phyloP scores from a whole-genome alignment of 2,329 filamentous ascomycete species.

The Peltaster fructicola region DNA sequence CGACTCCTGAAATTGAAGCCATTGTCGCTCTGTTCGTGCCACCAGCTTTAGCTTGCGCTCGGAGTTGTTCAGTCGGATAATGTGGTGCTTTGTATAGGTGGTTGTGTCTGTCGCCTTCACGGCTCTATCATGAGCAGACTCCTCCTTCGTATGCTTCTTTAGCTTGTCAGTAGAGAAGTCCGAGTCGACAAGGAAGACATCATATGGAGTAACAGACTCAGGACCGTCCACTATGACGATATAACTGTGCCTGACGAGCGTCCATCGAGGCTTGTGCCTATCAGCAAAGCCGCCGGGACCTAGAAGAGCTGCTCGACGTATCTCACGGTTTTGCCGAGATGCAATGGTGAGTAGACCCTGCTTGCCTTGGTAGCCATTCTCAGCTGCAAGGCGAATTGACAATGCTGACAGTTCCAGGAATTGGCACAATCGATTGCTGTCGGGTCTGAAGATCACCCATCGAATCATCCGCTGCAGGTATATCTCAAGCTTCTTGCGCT shows the following conservation, averaged over 20 bases:
- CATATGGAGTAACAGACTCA: constrained; percentile 96
- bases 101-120: constrained; percentile 44
- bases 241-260: constrained; percentile 92
- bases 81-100: constrained; percentile 57
- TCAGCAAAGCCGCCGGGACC: constrained; percentile 56
- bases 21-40: constrained; percentile 74
- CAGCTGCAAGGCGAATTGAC: constrained; percentile 80
- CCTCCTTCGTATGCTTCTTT: constrained; percentile 31
- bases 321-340: constrained; percentile 47
- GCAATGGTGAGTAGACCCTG: constrained; percentile 89
- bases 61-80: constrained; percentile 72
- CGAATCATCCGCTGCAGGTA: constrained; percentile 89
- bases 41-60: constrained; percentile 85
- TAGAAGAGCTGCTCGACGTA: constrained; percentile 11
- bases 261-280: constrained; percentile 87
- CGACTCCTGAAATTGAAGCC: constrained; percentile 86
- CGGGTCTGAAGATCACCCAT: constrained; percentile 90
- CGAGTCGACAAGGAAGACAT: constrained; percentile 90
- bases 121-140: constrained; percentile 42
- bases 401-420: constrained; percentile 90
- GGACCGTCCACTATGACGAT: constrained; percentile 96
- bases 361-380: constrained; percentile 94
- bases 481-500: constrained; percentile 69
- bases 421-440: constrained; percentile 88
- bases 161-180: constrained; percentile 71